Evolutionary conservation across 2,329 filamentous ascomycete species (phyloP).

Genomic region (Raffaelea deltoideospora): DNA sequence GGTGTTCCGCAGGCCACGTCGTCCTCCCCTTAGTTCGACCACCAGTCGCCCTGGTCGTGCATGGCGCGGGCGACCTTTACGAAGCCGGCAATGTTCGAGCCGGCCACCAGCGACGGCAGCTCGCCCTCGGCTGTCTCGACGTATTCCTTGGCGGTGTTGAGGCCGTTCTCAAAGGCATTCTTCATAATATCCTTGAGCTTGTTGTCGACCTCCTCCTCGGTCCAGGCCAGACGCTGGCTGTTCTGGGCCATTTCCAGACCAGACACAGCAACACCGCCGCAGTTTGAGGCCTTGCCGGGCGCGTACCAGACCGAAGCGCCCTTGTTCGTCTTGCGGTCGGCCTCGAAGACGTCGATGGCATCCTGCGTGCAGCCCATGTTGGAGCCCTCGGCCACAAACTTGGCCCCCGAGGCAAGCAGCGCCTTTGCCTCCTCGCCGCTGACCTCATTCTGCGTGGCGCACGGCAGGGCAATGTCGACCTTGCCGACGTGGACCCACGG

Average conservation of each 20-base stretch:
- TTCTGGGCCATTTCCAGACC: slow-evolving; percentile 99
- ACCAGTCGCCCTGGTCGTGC: slow-evolving; percentile 97
- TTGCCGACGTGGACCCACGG: slow-evolving; percentile 85
- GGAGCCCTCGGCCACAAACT: slow-evolving; percentile 88
- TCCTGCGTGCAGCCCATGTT: slow-evolving; percentile 99
- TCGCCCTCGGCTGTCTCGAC: slow-evolving; percentile 64
- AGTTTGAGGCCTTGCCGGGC: slow-evolving; percentile 93
- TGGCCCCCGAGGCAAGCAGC: slow-evolving; percentile 59
- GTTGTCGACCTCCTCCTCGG: slow-evolving; percentile 72
- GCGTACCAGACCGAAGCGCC: slow-evolving; percentile 75
- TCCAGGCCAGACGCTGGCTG: slow-evolving; percentile 72
- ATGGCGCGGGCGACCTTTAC: slow-evolving; percentile 91
- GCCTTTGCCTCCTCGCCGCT: slow-evolving; percentile 76
- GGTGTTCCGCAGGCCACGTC: no score
- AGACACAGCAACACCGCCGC: slow-evolving; percentile 91
- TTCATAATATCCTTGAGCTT: slow-evolving; percentile 94
- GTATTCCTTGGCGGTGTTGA: slow-evolving; percentile 82
- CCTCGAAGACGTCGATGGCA: slow-evolving; percentile 88
- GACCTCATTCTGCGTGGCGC: slow-evolving; percentile 96
- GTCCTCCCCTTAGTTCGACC: no score
- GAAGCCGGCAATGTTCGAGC: slow-evolving; percentile 95
- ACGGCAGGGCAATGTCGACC: slow-evolving; percentile 84
- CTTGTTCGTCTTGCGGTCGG: slow-evolving; percentile 54
- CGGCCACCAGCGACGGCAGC: slow-evolving; percentile 79
- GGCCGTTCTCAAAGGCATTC: slow-evolving; percentile 76